Evolutionary conservation across 768 basidiomycete genomes (phyloP).

Genomic region (Termitomyces bulborhizus): DNA sequence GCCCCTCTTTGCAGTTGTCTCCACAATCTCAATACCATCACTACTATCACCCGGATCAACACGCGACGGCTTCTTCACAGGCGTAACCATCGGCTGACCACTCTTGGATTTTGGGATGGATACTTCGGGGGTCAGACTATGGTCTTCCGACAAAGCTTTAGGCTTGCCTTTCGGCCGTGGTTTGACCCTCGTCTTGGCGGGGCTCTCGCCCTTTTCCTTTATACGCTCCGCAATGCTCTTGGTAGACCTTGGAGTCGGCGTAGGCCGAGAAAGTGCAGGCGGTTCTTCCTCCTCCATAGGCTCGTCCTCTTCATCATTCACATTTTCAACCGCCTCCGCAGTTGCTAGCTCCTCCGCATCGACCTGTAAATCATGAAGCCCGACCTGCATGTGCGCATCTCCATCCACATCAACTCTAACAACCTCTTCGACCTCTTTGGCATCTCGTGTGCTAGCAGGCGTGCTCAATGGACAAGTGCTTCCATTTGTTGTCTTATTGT

Average conservation of each 20-base stretch:
- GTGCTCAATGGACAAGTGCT: constrained; percentile 17
- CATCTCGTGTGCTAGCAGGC: constrained; percentile 22
- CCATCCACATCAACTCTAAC: constrained; percentile 10
- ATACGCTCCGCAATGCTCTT: constrained; percentile 14
- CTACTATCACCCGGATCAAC: neutral
- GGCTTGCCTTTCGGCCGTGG: constrained; percentile 13
- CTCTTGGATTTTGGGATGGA: constrained; percentile 7
- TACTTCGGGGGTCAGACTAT: constrained; percentile 3
- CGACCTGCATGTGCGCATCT: constrained; percentile 4
- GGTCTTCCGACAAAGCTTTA: neutral
- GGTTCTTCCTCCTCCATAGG: neutral
- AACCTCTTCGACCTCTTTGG: constrained; percentile 22
- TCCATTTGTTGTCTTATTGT: constrained; percentile 4
- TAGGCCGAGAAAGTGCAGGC: constrained; percentile 1
- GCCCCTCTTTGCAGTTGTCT: neutral
- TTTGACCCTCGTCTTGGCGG: constrained; percentile 16
- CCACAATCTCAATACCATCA: constrained; percentile 13
- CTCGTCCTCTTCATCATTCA: constrained; percentile 2
- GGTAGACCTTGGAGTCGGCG: constrained; percentile 6
- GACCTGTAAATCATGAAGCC: neutral
- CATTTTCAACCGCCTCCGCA: neutral
- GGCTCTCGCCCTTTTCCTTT: constrained; percentile 15
- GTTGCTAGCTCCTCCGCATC: neutral
- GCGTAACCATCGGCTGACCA: constrained; percentile 1
- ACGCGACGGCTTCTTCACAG: constrained; percentile 5